Evolutionary conservation across 805 yeast species (phyloP), one percentile per base, ranked within the genome.

Genomic region (Spathaspora hagerdaliae): DNA sequence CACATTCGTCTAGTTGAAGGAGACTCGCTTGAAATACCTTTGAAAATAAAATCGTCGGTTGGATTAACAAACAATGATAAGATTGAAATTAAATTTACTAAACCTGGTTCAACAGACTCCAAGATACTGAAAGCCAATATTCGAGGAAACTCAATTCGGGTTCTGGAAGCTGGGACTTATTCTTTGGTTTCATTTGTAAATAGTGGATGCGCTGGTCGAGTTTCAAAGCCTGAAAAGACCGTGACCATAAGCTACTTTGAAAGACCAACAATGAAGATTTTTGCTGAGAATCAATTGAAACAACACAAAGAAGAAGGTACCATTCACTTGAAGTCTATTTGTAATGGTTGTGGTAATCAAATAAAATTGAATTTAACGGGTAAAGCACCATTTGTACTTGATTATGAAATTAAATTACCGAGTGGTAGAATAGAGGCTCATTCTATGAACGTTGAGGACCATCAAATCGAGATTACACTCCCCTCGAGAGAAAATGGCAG

Each of bases 381-480:
- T 1, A 63, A 77, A 6, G 72, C 82, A 1, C 91, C 92, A 24
- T 88, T 88, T 51, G 63, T 77, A n/a, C 66, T 90, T 26, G 81
- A 78, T 35, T 88, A 89, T 59, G 77, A 79, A n/a, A 63, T 85
- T 12, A 65, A 65, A 27, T 64, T 73, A 35, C 91, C 94, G 6
- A 70, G 65, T 54, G 88, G 88, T 0, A 63, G 58, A 31, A 41
- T 59, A 5, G 81, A 69, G 43, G 32, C 55, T 1, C 51, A 71
- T 33, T 54, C 64, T 9, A 59, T 71, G 61, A 54, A 61, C 5
- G 55, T 65, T n/a, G 67, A 66, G 7, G 54, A 53, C 29, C 36
- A 58, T 14, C 54, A 58, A 24, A 42, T 65, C 24, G 54, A 54
- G 1, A 57, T 79, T 31, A 69, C 67, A 13, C 59, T 77, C 46